Conservation (phyloP, 345 rosid genomes). For the Syzygium jambos region DNA sequence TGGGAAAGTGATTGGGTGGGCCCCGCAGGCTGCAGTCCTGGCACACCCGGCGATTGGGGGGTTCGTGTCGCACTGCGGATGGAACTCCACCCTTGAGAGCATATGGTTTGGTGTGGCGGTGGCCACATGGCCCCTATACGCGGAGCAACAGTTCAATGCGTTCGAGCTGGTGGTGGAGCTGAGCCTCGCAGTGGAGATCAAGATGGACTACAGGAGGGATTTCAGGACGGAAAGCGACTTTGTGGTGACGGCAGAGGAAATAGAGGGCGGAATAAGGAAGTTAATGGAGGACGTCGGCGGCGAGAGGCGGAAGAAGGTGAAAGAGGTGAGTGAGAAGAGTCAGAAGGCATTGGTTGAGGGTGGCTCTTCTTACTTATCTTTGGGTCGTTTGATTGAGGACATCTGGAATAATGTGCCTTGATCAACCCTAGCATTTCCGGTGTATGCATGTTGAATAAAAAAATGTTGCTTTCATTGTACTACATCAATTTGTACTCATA, state of each 20-base stretch:
- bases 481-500: neutral
- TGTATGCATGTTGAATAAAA: neutral
- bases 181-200: neutral
- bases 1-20: conserved; percentile 38
- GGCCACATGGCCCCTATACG: conserved; percentile 44
- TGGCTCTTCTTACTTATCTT: conserved; percentile 29
- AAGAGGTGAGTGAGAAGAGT: conserved; percentile 14
- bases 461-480: neutral
- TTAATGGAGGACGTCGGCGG: conserved; percentile 24
- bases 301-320: conserved; percentile 17
- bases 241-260: conserved; percentile 9
- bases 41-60: conserved; percentile 16
- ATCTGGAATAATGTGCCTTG: neutral
- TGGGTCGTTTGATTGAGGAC: conserved; percentile 21
- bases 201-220: neutral
- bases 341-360: conserved; percentile 26
- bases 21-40: conserved; percentile 17
- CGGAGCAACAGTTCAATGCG: conserved; percentile 50
- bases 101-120: conserved; percentile 45
- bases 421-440: neutral
- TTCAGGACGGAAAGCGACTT: neutral
- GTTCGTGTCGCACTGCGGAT: conserved; percentile 54
- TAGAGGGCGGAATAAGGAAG: conserved; percentile 26
- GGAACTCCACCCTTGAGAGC: conserved; percentile 52
- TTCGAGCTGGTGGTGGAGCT: conserved; percentile 14